phyloP scores from a whole-genome alignment of 352 stramenopile genomes.

The Thalassiosira livingstoniorum region DNA sequence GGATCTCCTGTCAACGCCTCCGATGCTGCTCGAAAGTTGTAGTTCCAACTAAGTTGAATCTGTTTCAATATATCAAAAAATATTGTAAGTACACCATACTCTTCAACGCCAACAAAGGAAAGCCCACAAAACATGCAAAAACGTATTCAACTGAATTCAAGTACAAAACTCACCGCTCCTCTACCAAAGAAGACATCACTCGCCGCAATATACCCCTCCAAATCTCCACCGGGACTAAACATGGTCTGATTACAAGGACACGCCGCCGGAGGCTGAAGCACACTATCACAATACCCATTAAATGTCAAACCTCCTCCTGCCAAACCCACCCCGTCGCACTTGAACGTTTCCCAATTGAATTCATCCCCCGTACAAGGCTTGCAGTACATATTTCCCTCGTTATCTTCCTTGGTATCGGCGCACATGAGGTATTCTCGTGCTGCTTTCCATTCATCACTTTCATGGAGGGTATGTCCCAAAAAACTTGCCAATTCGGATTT shows the following conservation, averaged over 20 bases:
- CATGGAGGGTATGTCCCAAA: constrained; percentile 57
- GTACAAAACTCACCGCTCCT: constrained; percentile 28
- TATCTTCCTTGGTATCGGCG: constrained; percentile 48
- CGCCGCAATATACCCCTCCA: constrained; percentile 58
- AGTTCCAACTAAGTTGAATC: constrained; percentile 63
- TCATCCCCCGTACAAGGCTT: constrained; percentile 56
- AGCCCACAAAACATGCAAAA: too few species aligned
- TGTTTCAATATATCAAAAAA: background rate
- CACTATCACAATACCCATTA: constrained; percentile 62
- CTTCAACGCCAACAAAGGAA: background rate
- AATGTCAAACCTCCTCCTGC: constrained; percentile 55
- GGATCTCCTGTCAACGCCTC: constrained; percentile 60
- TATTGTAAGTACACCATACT: background rate
- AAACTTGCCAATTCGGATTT: constrained; percentile 57
- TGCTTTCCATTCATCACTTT: constrained; percentile 62
- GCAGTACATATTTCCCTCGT: constrained; percentile 46
- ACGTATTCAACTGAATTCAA: background rate
- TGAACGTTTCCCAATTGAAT: constrained; percentile 65
- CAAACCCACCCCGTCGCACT: constrained; percentile 47
- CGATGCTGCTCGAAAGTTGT: constrained; percentile 58
- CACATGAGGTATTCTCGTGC: constrained; percentile 65
- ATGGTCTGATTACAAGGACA: constrained; percentile 53
- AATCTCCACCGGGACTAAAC: constrained; percentile 7
- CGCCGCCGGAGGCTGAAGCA: constrained; percentile 49
- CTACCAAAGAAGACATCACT: constrained; percentile 59